Evolutionary conservation across 225 moss, liverwort and hornwort species (phyloP), one percentile per base, ranked within the genome.

Genomic region (Sphagnum tenellum): DNA sequence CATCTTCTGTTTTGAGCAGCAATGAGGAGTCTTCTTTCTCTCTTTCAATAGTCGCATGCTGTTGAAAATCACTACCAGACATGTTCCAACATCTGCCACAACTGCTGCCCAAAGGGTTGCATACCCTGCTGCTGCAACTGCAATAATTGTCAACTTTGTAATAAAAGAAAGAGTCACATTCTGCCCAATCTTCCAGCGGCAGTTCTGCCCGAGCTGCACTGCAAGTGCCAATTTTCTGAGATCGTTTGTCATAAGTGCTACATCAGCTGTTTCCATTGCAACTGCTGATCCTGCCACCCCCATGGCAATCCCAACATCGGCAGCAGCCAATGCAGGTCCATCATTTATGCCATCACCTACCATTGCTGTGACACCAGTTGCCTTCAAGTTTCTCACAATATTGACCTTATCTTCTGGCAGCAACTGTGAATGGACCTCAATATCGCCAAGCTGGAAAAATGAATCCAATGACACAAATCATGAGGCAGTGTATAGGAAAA

Each of bases 311-410:
- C 96, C 92, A 64, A 96, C 69, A 67, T 96, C 90, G 68, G 96
- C 88, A 55, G 83, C 81, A 60, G 96, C 96, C 74, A 96, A 74
- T 57, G 96, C 96, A 65, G 92, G 90, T 63, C 92, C 96, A 75
- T 96, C 92, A 67, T 96, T 96, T 55, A 96, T 92, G 71, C 96
- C 92, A 71, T 96, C 96, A 55, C 92, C 96, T 71, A 96, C 88
- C 96, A 96, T 96, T 49, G 88, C 96, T 50, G 82, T 75, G 10
- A 84, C 60, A 61, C 90, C 88, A 56, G 69, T 60, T 56, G 46
- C 75, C 74, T 83, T 96, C 9, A 96, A 74, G 54, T 90, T 88
- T 77, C 77, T 78, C 48, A 96, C 80, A 55, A 79, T 78, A 63
- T 73, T 71, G 64, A 96, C 92, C 75, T 96, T 96, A 71, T 96